Base-by-base conservation (phyloP, 2,329 filamentous ascomycete species). In the Magnaporthiopsis poae region DNA sequence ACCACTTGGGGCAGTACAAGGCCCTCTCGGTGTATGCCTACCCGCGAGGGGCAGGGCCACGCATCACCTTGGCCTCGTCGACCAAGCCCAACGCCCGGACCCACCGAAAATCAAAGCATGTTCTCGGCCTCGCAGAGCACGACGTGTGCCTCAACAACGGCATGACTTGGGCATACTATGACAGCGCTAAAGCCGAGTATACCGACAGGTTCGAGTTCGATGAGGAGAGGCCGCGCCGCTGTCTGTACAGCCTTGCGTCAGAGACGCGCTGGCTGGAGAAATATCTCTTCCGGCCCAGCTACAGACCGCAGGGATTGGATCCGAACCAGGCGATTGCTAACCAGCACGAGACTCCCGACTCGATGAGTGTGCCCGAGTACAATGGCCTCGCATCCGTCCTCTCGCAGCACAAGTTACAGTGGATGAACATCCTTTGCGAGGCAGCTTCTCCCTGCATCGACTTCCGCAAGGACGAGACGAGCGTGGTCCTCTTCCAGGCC, bases 371-470 rank as follows among this genome's bases (percentile, higher is more conserved):
- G 0, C 79, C 81, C 0, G 85, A 89, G 65, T 88, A 80, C 71
- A 82, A 83, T 64, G 76, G 80, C 0, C 79, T 88, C n/a, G 76
- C 78, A 0, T 71, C 79, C 0, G 69, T 88, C 2, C 78, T 81
- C 0, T 71, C 81, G 1, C 85, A 85, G 0, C 67, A 77, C 25
- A 71, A 73, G 0, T 73, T 86, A 11, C 82, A 85, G 64, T 88
- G 85, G 82, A 70, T 77, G 11, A 88, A 87, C 65, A 80, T 89
- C 3, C 71, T 86, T 0, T 71, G 77, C 0, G 81, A 87, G 69
- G 72, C 89, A 3, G 72, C 74, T 0, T 74, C 76, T 0, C 80
- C 81, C 0, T 75, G 75, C 1, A 65, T 89, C 0, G 80, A 85
- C 61, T 81, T 86, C 52, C 81, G 80, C 13, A 81, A 81, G 60